A percentile compares a stretch with the other conserved stretches of the same genome.
phyloP scores from a whole-genome alignment of 257 asterid species.

The Gynochthodes officinalis region DNA sequence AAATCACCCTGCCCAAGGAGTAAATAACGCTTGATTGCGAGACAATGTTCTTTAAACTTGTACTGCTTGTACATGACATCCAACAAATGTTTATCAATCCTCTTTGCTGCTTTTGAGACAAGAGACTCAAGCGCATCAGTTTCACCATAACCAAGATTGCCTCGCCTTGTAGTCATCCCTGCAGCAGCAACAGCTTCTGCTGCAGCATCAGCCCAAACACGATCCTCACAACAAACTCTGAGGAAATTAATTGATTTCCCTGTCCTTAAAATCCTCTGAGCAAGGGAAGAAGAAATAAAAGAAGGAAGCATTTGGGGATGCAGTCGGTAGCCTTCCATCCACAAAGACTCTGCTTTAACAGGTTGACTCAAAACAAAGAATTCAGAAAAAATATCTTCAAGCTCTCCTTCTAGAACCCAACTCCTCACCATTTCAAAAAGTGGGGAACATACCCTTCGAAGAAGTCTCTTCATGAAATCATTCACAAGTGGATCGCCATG shows the following conservation, averaged over 20 bases:
- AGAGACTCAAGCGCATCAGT: constrained; percentile 95
- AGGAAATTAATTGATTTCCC: constrained; percentile 97
- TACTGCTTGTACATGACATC: constrained; percentile 77
- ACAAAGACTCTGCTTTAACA: constrained; percentile 93
- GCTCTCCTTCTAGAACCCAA: constrained; percentile 99
- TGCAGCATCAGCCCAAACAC: constrained; percentile 96
- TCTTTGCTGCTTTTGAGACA: constrained; percentile 87
- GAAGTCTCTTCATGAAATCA: constrained; percentile 84
- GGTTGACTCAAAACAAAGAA: constrained; percentile 89
- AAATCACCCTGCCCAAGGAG: constrained; percentile 99
- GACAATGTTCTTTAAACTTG: constrained; percentile 95
- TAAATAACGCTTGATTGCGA: constrained; percentile 90
- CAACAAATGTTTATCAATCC: constrained; percentile 84
- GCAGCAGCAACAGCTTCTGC: constrained; percentile 90
- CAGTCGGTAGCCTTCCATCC: constrained; percentile 97
- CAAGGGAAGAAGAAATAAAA: constrained; percentile 85
- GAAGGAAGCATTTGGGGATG: constrained; percentile 91
- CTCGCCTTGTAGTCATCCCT: constrained; percentile 88
- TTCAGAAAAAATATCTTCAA: constrained; percentile 87
- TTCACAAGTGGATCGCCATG: constrained; percentile 97
- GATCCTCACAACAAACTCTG: constrained; percentile 95
- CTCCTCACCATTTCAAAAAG: constrained; percentile 99
- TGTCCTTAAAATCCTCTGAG: constrained; percentile 88
- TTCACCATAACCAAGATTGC: constrained; percentile 91
- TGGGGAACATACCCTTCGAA: constrained; percentile 91